A percentile compares a stretch with the other conserved stretches of the same genome.
phyloP scores from a whole-genome alignment of 306 rosid species.

The Trichosanthes cucumerina region DNA sequence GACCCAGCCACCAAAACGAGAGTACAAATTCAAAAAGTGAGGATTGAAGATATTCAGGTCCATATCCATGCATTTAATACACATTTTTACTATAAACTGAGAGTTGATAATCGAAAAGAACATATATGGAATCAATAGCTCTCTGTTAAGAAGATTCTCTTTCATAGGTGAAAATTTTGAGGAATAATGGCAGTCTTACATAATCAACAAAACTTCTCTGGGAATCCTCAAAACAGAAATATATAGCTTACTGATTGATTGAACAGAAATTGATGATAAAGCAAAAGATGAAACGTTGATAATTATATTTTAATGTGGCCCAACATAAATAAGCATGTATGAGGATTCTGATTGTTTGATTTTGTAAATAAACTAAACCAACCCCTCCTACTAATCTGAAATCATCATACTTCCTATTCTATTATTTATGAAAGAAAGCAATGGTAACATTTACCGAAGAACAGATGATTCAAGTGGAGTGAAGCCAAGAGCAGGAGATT shows the following conservation, averaged over 20 bases:
- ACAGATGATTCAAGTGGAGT: constrained; percentile 92
- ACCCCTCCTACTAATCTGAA: constrained; percentile 5
- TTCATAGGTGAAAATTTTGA: not conserved
- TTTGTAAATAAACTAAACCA: constrained; percentile 3
- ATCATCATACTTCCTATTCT: not conserved
- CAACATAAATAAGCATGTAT: not conserved
- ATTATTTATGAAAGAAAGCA: constrained; percentile 6
- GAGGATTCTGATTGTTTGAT: not conserved
- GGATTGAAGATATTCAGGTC: not conserved
- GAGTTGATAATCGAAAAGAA: not conserved
- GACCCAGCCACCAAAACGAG: not conserved
- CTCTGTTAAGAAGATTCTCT: not conserved
- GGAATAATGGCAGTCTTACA: not conserved
- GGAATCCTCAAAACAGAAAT: not conserved
- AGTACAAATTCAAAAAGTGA: not conserved
- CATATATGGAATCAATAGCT: not conserved
- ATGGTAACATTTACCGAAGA: constrained; percentile 53
- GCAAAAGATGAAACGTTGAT: not conserved
- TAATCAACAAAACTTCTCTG: not conserved
- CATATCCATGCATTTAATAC: not conserved
- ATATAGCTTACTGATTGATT: not conserved
- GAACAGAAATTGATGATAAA: not conserved
- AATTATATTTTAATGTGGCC: not conserved
- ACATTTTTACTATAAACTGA: not conserved
- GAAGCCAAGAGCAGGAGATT: constrained; percentile 90